Base-by-base conservation (phyloP, 257 asterid species). In the Echium plantagineum region DNA sequence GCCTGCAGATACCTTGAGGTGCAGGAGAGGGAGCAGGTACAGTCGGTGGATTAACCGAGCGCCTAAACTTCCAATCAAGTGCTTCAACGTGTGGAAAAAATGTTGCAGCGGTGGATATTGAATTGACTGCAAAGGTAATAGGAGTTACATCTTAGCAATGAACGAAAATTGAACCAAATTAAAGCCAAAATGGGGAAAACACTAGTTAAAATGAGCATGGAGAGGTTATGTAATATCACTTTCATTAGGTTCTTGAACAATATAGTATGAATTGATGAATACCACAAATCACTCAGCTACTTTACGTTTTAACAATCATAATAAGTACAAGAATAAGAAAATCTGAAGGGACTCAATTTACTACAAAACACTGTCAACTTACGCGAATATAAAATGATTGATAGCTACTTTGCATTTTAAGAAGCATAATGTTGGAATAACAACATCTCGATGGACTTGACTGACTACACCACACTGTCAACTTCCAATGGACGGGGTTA, bases 1-100 rank as follows among this genome's bases (percentile, higher is more conserved):
- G 48, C 67, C 32, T 54, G 9, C 35, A 59, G 51, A 53, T 78
- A 87, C 98, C 91, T 80, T 71, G 83, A 64, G 83, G 66, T 58
- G 64, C 63, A 17, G 84, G 81, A 60, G 93, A 63, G 57, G 81
- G 82, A 69, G 86, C 82, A 9, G 90, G 88, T 63, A 78, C 90
- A 66, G 73, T 63, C 35, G 80, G 62, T 52, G 70, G 78, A 60
- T 64, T 21, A 57, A 49, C 31, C 71, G 72, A 56, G 42, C 61
- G 63, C 61, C 74, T 83, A 64, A 69, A 62, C 71, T 31, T 81
- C 69, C 46, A 72, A 72, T 77, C 72, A 51, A 65, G 64, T 42
- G 71, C 70, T 52, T 74, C 62, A 55, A 70, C 58, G 60, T 71
- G 66, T 49, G 87, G 81, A 60, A 65, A 64, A 61, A 75, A 57